phyloP scores from a whole-genome alignment of 129 eudicot species.

The Smallanthus sonchifolius region DNA sequence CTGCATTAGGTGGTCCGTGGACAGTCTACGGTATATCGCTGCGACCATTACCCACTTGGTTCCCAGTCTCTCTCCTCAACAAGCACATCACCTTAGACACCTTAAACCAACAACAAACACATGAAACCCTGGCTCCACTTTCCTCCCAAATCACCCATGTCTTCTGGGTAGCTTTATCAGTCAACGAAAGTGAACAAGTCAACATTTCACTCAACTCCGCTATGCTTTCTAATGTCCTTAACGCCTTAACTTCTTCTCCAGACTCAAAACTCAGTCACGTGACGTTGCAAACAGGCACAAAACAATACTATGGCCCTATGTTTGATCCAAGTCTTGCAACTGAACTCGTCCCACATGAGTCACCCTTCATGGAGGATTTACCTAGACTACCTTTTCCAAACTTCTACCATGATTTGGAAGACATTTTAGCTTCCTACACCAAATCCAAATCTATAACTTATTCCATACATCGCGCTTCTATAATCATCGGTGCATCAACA shows the following conservation, averaged over 20 bases:
- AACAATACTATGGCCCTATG: background rate
- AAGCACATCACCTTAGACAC: background rate
- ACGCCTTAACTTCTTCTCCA: background rate
- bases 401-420: background rate
- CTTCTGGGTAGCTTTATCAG: background rate
- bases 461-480: background rate
- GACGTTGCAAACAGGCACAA: background rate
- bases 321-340: background rate
- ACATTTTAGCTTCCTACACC: background rate
- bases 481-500: background rate
- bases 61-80: background rate
- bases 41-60: background rate
- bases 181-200: background rate
- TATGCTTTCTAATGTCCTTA: background rate
- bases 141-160: background rate
- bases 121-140: background rate
- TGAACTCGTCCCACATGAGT: background rate
- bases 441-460: background rate
- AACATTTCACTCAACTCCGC: conserved; percentile 2
- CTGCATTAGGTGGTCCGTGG: background rate
- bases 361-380: background rate
- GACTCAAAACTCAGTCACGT: background rate
- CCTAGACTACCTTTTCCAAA: background rate
- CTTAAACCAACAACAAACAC: background rate
- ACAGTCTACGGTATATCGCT: background rate